Conservation (phyloP, 768 basidiomycete species). For the Paxillus ammoniavirescens region DNA sequence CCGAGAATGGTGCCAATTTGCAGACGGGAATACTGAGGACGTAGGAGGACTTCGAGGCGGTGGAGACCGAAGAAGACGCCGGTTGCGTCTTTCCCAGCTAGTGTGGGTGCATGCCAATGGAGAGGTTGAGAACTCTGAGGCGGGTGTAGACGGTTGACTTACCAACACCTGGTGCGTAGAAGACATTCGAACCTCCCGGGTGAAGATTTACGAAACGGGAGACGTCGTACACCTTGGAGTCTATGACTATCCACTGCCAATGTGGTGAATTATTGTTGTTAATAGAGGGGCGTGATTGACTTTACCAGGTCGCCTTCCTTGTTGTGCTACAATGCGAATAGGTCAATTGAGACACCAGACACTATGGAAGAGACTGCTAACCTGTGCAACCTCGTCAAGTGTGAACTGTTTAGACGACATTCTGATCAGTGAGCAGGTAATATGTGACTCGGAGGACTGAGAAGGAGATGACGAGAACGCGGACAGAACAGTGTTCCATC, state of each 20-base stretch:
- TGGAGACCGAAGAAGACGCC: constrained; percentile 84
- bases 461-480: background rate
- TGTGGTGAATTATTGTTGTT: constrained; percentile 5
- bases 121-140: background rate
- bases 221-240: constrained; percentile 79
- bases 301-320: constrained; percentile 77
- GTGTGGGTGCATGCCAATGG: no score
- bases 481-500: no score
- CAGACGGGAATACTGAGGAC: constrained; percentile 69
- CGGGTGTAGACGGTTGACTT: constrained; percentile 16
- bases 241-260: constrained; percentile 75
- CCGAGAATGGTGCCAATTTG: constrained; percentile 64
- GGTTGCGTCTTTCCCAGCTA: constrained; percentile 75
- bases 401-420: constrained; percentile 39
- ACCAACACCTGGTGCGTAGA: constrained; percentile 68
- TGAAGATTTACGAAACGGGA: constrained; percentile 81
- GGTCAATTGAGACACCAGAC: background rate
- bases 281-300: constrained; percentile 2
- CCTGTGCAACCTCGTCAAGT: constrained; percentile 70
- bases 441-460: background rate
- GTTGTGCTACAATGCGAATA: constrained; percentile 63
- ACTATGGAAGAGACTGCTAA: constrained; percentile 28
- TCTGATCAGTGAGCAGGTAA: background rate
- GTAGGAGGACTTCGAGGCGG: constrained; percentile 72
- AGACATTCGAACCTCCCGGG: constrained; percentile 78